Conservation (phyloP, 345 rosid genomes). For the Rubroshorea leprosula region DNA sequence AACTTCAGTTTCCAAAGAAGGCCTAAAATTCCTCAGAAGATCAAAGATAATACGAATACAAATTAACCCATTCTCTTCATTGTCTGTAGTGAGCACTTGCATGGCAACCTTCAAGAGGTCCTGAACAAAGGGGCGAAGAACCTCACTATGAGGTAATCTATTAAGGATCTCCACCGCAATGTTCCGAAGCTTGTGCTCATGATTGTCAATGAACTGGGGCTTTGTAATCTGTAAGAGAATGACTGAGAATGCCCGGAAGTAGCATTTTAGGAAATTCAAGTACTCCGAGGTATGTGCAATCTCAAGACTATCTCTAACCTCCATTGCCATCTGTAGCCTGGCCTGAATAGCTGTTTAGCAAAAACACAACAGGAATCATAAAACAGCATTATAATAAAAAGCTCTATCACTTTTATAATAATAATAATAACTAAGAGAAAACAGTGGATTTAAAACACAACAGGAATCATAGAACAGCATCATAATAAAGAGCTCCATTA, state of each 20-base stretch:
- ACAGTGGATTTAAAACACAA: background rate
- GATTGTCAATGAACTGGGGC: slow-evolving; percentile 77
- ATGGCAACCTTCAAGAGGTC: slow-evolving; percentile 92
- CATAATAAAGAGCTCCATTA: too few species aligned
- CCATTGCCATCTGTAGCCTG: slow-evolving; percentile 90
- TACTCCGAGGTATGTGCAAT: slow-evolving; percentile 97
- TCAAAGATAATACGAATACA: slow-evolving; percentile 95
- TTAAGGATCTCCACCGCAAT: slow-evolving; percentile 91
- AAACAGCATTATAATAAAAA: background rate
- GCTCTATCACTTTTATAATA: background rate
- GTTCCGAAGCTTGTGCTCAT: slow-evolving; percentile 86
- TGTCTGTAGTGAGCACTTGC: slow-evolving; percentile 93
- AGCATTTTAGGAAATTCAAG: slow-evolving; percentile 85
- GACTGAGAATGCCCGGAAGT: slow-evolving; percentile 85
- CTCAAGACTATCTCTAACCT: slow-evolving; percentile 96
- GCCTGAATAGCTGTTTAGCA: slow-evolving; percentile 56
- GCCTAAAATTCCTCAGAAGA: slow-evolving; percentile 90
- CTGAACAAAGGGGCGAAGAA: slow-evolving; percentile 97
- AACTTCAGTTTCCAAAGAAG: slow-evolving; percentile 84
- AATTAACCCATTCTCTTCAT: slow-evolving; percentile 93
- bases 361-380: slow-evolving; percentile 1
- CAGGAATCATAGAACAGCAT: background rate
- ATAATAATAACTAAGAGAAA: background rate
- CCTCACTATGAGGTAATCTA: slow-evolving; percentile 95
- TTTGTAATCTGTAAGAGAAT: slow-evolving; percentile 70